These are phyloP conservation scores for Aspergillus sp. DNA, from an alignment of 2,329 filamentous ascomycete species.

Conservation along the genomic window DNA sequence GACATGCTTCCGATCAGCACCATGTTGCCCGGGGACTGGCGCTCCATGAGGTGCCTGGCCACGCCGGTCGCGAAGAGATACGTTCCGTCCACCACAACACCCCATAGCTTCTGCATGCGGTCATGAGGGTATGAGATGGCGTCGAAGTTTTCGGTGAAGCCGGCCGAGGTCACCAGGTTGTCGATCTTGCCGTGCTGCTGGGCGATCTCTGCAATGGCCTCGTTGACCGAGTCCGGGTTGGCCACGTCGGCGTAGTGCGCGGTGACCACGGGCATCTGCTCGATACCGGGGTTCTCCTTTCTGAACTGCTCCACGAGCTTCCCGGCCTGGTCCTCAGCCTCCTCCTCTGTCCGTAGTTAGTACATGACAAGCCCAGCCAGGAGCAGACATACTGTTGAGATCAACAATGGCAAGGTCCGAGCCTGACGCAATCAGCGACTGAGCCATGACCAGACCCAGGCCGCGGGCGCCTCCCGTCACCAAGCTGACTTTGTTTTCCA, in stretches of 20 bases:
- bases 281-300: conserved; percentile 66
- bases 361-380: neutral
- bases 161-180: conserved; percentile 88
- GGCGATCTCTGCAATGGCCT: conserved; percentile 61
- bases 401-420: conserved; percentile 88
- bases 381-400: conserved; percentile 63
- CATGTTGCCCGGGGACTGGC: conserved; percentile 70
- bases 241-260: conserved; percentile 86
- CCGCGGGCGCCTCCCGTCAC: conserved; percentile 88
- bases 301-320: conserved; percentile 66
- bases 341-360: conserved; percentile 53
- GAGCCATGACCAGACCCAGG: conserved; percentile 83
- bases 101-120: conserved; percentile 86
- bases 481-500: conserved; percentile 72
- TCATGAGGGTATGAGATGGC: conserved; percentile 85
- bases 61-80: conserved; percentile 79
- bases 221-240: conserved; percentile 65
- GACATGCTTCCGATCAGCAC: conserved; percentile 96
- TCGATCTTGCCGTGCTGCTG: conserved; percentile 71
- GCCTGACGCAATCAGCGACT: conserved; percentile 80
- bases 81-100: conserved; percentile 86
- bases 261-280: conserved; percentile 70
- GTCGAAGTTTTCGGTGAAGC: conserved; percentile 92
- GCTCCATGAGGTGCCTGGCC: conserved; percentile 79
- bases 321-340: conserved; percentile 67